Evolutionary conservation across 257 asterid species (phyloP), one percentile per base, ranked within the genome.

Genomic region (Ocimum tenuiflorum): DNA sequence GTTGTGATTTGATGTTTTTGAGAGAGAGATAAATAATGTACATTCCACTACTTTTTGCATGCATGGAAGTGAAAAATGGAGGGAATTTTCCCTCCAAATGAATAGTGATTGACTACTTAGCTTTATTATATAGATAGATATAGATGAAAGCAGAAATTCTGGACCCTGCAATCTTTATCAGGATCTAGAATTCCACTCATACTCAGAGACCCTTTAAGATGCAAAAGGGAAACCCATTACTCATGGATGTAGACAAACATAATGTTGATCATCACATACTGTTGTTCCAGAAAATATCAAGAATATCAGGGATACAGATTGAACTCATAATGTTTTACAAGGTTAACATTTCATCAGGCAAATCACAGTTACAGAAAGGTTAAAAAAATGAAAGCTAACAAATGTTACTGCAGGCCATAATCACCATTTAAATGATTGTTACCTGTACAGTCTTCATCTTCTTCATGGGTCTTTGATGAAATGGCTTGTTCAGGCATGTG

Each of bases 381-480:
- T 38, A 49, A 54, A 33, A 19, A 15, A 22, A 57, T 47, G 41
- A 79, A 27, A 64, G 39, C 23, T 12, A 61, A 63, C 49, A 67
- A 50, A 55, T 43, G 19, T 42, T 14, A 46, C 3, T 27, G 14
- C 24, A 41, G 42, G 22, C 0, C n/a, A 51, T 45, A 36, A 50
- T 57, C 62, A 38, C 51, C 38, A 67, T 56, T 23, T 57, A 2
- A 43, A 73, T 27, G 12, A 59, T 38, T 10, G 33, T 70, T 48
- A 89, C 99, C 99, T 81, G 80, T 67, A 89, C 95, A 51, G 78
- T 71, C 78, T 85, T 86, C 96, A 92, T 77, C 95, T 88, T 87
- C 82, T 89, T 89, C 79, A 75, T 77, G 4, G 90, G 86, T 73
- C 97, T 85, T 72, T 83, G 94, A 52, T 92, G 96, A 78, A 92